Evolutionary conservation across 2,329 filamentous ascomycete genomes (phyloP).

Genomic region (Stagonosporopsis cucurbitacearum): DNA sequence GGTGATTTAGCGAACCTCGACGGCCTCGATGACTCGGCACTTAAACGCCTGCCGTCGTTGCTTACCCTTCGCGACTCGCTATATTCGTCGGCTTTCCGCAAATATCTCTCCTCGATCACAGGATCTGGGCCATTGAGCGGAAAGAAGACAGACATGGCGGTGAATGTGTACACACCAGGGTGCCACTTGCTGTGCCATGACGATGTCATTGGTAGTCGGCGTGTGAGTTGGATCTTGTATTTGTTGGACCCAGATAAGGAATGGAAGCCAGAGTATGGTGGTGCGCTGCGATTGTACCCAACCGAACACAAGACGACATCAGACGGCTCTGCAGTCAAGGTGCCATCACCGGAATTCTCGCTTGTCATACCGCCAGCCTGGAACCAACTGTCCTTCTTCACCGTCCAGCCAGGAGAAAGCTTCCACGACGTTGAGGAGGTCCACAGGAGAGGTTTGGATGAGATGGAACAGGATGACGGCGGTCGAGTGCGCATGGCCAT

Average conservation of each 20-base stretch:
- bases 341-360: constrained; percentile 77
- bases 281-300: constrained; percentile 87
- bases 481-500: constrained; percentile 94
- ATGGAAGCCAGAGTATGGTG: constrained; percentile 93
- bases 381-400: constrained; percentile 98
- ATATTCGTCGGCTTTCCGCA: constrained; percentile 87
- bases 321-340: constrained; percentile 76
- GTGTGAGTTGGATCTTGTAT: constrained; percentile 97
- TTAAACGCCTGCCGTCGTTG: constrained; percentile 87
- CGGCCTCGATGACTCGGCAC: constrained; percentile 84
- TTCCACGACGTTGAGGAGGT: constrained; percentile 99
- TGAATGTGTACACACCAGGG: constrained; percentile 97
- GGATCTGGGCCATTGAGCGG: constrained; percentile 86
- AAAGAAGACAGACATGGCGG: constrained; percentile 97
- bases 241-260: constrained; percentile 88
- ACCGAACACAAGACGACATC: constrained; percentile 68
- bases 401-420: constrained; percentile 96
- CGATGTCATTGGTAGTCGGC: constrained; percentile 96
- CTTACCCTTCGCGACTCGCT: constrained; percentile 90
- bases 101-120: constrained; percentile 87
- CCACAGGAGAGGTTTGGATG: constrained; percentile 69
- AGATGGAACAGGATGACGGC: constrained; percentile 70
- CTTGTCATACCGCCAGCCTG: constrained; percentile 91
- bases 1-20: constrained; percentile 97
- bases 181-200: constrained; percentile 97